Evolutionary conservation across 1,284 basidiomycete species (phyloP).

Genomic region (Irpex lacteus): DNA sequence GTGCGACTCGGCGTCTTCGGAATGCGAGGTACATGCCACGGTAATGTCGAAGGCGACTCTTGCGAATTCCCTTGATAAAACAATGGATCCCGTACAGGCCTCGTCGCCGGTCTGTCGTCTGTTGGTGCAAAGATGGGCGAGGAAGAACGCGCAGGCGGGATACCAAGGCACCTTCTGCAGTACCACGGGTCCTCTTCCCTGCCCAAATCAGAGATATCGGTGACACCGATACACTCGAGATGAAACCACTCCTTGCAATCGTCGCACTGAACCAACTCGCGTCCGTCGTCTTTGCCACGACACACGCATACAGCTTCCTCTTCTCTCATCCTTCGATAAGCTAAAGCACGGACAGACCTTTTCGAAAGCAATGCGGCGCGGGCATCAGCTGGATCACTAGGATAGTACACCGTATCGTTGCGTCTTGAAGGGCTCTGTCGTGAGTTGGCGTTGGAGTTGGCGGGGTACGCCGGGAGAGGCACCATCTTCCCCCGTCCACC

Average conservation of each 20-base stretch:
- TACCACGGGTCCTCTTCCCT: constrained; percentile 75
- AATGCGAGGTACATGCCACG: constrained; percentile 34
- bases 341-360: constrained; percentile 58
- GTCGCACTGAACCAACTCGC: constrained; percentile 75
- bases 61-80: constrained; percentile 52
- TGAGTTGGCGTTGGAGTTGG: constrained; percentile 13
- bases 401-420: constrained; percentile 37
- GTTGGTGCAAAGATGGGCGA: constrained; percentile 61
- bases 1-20: constrained; percentile 46
- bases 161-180: constrained; percentile 50
- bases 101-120: constrained; percentile 40
- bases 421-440: constrained; percentile 14
- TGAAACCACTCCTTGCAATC: constrained; percentile 76
- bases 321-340: constrained; percentile 36
- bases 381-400: constrained; percentile 70
- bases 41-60: constrained; percentile 47
- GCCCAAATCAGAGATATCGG: constrained; percentile 58
- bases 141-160: constrained; percentile 34
- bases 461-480: constrained; percentile 43
- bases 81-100: constrained; percentile 43
- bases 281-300: constrained; percentile 58
- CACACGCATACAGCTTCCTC: constrained; percentile 65
- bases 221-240: constrained; percentile 69
- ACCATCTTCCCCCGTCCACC: constrained; percentile 61
- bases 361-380: constrained; percentile 67